Evolutionary conservation across 768 basidiomycete genomes (phyloP).

Genomic region (Phylloporus sp.): DNA sequence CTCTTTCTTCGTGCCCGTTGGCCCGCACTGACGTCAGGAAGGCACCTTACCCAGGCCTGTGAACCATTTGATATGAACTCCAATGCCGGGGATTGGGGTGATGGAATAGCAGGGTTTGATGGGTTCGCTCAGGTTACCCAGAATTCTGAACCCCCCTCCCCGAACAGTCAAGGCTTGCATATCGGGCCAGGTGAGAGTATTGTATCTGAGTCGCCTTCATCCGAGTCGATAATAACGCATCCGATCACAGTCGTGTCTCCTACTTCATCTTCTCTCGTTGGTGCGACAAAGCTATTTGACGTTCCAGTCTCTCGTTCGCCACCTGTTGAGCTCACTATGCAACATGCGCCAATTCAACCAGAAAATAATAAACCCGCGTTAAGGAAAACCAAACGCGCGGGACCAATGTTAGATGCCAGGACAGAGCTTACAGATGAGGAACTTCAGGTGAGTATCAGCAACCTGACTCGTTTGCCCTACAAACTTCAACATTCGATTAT

Average conservation of each 20-base stretch:
- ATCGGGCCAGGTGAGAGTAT: slow-evolving; percentile 7
- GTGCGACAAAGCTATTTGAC: slow-evolving; percentile 4
- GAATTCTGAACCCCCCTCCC: neutral
- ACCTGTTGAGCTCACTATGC: neutral
- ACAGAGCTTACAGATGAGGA: slow-evolving; percentile 83
- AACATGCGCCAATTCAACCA: neutral
- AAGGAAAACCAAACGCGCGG: slow-evolving; percentile 46
- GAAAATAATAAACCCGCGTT: slow-evolving; percentile 1
- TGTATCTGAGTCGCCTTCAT: neutral
- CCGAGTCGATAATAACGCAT: neutral
- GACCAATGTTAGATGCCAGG: slow-evolving; percentile 61
- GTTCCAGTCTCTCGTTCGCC: slow-evolving; percentile 5
- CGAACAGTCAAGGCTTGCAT: neutral
- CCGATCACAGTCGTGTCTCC: slow-evolving; percentile 4
- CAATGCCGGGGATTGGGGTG: slow-evolving; percentile 21
- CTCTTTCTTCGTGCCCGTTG: neutral
- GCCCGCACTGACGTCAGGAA: slow-evolving; percentile 11
- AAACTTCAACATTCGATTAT: neutral
- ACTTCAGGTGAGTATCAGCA: slow-evolving; percentile 48
- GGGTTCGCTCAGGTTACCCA: neutral
- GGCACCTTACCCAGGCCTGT: slow-evolving; percentile 15
- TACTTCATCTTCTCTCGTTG: slow-evolving; percentile 1
- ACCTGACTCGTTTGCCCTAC: neutral
- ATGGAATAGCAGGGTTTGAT: slow-evolving; percentile 16
- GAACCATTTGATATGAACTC: slow-evolving; percentile 16